Evolutionary conservation across 164 flowering plant species (phyloP).

Genomic region (Chimonanthus salicifolius): DNA sequence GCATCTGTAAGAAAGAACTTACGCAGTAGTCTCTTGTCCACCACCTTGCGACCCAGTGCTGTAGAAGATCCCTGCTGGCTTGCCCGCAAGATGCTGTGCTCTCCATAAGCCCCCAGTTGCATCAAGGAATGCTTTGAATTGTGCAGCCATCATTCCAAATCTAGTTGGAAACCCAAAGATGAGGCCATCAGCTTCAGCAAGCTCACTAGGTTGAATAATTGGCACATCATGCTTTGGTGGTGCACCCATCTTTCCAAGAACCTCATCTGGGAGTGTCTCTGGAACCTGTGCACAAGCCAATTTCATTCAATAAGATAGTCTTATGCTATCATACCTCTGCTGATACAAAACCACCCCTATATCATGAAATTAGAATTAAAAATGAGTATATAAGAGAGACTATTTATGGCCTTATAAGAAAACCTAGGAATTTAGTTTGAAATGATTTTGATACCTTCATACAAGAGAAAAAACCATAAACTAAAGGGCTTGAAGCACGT

Average conservation of each 20-base stretch:
- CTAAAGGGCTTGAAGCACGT: too few species aligned
- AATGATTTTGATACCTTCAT: too few species aligned
- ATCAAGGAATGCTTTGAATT: slow-evolving; percentile 83
- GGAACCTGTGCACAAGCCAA: slow-evolving; percentile 47
- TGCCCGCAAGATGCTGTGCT: slow-evolving; percentile 76
- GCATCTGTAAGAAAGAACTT: slow-evolving; percentile 20
- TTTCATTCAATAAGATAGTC: neutral
- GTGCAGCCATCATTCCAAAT: slow-evolving; percentile 94
- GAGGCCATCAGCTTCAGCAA: slow-evolving; percentile 83
- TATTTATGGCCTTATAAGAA: too few species aligned
- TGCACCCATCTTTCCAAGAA: slow-evolving; percentile 81
- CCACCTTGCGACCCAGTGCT: slow-evolving; percentile 95
- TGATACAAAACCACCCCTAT: neutral
- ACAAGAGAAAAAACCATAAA: too few species aligned
- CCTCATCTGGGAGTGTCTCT: slow-evolving; percentile 69
- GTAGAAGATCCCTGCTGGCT: slow-evolving; percentile 83
- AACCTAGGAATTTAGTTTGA: too few species aligned
- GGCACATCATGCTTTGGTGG: slow-evolving; percentile 79
- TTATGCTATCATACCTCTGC: neutral
- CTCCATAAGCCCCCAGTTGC: slow-evolving; percentile 89
- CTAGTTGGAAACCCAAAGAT: slow-evolving; percentile 89
- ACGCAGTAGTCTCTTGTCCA: slow-evolving; percentile 91
- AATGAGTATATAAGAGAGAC: too few species aligned
- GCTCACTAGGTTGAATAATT: slow-evolving; percentile 59
- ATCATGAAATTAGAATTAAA: too few species aligned